Evolutionary conservation across 2,329 filamentous ascomycete genomes (phyloP).

Genomic region (Endoconidiophora laricicola): DNA sequence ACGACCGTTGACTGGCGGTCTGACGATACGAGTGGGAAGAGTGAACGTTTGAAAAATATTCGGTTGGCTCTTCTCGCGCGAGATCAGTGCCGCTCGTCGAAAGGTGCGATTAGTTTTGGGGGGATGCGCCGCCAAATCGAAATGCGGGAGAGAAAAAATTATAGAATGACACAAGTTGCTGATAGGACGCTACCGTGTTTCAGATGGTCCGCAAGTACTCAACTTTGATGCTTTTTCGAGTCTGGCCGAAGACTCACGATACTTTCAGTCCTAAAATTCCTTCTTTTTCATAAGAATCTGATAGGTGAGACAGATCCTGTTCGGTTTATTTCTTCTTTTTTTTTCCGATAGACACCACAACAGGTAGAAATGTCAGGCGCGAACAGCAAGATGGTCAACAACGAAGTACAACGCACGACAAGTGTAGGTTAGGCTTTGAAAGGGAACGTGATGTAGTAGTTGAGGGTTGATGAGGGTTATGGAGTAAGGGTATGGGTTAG

Average conservation of each 20-base stretch:
- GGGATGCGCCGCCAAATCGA: conserved; percentile 12
- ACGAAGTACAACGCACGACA: conserved; percentile 1
- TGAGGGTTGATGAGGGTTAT: not conserved
- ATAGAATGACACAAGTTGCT: not conserved
- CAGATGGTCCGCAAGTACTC: conserved; percentile 1
- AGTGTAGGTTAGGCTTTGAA: not conserved
- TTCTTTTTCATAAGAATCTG: conserved; percentile 8
- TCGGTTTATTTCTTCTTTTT: not conserved
- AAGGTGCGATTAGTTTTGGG: conserved; percentile 8
- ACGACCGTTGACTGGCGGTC: conserved; percentile 13
- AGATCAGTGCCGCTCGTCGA: conserved; percentile 14
- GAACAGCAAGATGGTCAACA: not conserved
- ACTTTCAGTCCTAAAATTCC: not conserved
- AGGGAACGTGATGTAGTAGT: not conserved
- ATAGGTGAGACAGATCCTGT: not conserved
- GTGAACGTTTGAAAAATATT: conserved; percentile 12
- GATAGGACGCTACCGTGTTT: conserved; percentile 4
- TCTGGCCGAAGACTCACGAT: not conserved
- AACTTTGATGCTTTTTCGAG: not conserved
- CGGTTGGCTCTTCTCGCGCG: conserved; percentile 13
- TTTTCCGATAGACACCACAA: not conserved
- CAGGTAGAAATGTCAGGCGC: conserved; percentile 3
- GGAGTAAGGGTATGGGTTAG: not conserved
- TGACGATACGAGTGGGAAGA: conserved; percentile 14
- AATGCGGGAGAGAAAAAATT: conserved; percentile 5